Percentiles rank a stretch among this genome's conserved stretches.
phyloP scores from a whole-genome alignment of 2,329 filamentous ascomycete species.

The Cytospora schulzeri region DNA sequence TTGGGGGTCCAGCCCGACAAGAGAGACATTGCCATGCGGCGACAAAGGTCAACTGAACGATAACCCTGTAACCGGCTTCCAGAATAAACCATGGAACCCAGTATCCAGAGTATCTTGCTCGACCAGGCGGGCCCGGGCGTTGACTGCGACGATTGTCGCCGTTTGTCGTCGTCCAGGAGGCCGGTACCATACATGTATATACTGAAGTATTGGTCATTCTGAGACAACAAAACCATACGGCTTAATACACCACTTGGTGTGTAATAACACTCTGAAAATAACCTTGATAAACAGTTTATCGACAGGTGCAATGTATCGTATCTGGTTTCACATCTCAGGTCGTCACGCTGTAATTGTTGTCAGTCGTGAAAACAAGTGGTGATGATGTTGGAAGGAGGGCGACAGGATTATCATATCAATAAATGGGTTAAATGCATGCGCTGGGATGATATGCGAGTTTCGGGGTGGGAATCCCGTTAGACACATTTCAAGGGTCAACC shows the following conservation, averaged over 20 bases:
- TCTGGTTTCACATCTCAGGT: background rate
- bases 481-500: no score
- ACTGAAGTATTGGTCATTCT: background rate
- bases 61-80: background rate
- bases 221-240: no score
- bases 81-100: background rate
- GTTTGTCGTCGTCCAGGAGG: background rate
- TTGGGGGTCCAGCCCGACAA: background rate
- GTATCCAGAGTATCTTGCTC: background rate
- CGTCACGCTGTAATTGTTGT: background rate
- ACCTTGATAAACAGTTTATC: background rate
- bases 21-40: conserved; percentile 1
- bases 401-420: background rate
- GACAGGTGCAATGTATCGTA: background rate
- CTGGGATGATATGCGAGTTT: background rate
- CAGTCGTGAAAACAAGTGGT: background rate
- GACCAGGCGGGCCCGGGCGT: background rate
- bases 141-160: background rate
- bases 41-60: background rate
- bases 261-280: background rate
- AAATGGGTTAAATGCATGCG: background rate
- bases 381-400: background rate
- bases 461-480: background rate
- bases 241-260: background rate
- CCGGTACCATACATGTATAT: background rate